These are phyloP conservation scores for Detonula confervacea DNA, from an alignment of 352 stramenopile genomes.

Conservation along the genomic window DNA sequence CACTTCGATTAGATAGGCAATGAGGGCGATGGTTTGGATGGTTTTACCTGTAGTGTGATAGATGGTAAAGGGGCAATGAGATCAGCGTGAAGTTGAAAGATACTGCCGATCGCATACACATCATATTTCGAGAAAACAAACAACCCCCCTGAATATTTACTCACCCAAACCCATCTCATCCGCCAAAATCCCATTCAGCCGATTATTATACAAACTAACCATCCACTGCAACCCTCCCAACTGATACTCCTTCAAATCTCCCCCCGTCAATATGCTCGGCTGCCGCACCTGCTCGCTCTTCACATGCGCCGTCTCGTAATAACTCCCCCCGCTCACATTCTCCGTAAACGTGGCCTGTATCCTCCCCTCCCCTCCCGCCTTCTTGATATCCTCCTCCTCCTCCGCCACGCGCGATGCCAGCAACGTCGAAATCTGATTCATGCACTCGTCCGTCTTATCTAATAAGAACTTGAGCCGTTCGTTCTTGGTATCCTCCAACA, in stretches of 20 bases:
- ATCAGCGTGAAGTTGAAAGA: background rate
- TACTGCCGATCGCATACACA: background rate
- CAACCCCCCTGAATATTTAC: slow-evolving; percentile 4
- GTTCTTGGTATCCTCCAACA: slow-evolving; percentile 97
- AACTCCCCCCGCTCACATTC: slow-evolving; percentile 74
- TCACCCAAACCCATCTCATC: slow-evolving; percentile 89
- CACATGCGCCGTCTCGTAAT: slow-evolving; percentile 87
- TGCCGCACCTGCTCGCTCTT: slow-evolving; percentile 86
- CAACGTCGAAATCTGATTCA: slow-evolving; percentile 95
- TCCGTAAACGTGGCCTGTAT: slow-evolving; percentile 63
- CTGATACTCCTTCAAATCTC: slow-evolving; percentile 94
- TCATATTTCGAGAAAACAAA: too few relatives aligned
- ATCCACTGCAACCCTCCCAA: slow-evolving; percentile 98
- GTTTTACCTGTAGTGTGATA: slow-evolving; percentile 93
- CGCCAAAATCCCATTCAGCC: slow-evolving; percentile 97
- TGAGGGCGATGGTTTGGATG: slow-evolving; percentile 90
- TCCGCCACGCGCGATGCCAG: slow-evolving; percentile 87
- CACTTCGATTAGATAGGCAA: slow-evolving; percentile 89
- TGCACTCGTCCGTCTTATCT: slow-evolving; percentile 95
- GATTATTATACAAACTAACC: slow-evolving; percentile 97
- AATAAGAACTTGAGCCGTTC: slow-evolving; percentile 96
- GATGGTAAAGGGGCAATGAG: background rate
- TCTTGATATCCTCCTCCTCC: slow-evolving; percentile 59
- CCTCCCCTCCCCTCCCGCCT: slow-evolving; percentile 45
- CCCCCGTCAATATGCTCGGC: slow-evolving; percentile 86